Evolutionary conservation across 2,329 filamentous ascomycete species (phyloP).

Genomic region (Fusarium temperatum): DNA sequence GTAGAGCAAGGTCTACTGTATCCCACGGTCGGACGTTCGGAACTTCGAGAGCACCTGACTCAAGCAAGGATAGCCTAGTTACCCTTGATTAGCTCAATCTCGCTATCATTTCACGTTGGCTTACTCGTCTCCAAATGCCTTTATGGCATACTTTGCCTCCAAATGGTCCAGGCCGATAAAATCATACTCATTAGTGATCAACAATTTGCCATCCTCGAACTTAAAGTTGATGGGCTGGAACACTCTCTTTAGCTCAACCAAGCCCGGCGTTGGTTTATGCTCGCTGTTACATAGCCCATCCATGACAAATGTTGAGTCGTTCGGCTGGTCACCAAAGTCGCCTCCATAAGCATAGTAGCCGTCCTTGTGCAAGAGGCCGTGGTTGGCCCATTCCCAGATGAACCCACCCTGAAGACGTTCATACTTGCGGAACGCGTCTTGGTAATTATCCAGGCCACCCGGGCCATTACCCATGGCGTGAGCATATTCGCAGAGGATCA

Average conservation of each 20-base stretch:
- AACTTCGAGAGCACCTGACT: background rate
- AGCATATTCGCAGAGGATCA: constrained; percentile 13
- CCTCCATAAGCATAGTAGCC: constrained; percentile 16
- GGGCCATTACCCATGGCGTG: constrained; percentile 6
- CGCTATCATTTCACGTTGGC: fast-evolving
- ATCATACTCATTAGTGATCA: constrained; percentile 3
- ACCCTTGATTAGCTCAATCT: background rate
- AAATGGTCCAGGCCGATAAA: background rate
- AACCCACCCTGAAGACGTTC: constrained; percentile 8
- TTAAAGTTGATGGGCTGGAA: constrained; percentile 6
- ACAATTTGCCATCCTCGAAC: background rate
- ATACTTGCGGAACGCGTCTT: background rate
- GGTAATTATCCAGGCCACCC: background rate
- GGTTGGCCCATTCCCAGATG: constrained; percentile 20
- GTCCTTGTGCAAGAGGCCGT: constrained; percentile 1
- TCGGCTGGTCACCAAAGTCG: constrained; percentile 9
- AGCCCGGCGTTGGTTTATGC: background rate
- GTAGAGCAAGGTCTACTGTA: background rate
- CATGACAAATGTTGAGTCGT: constrained; percentile 9
- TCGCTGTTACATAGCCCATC: constrained; percentile 9
- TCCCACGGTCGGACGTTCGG: background rate
- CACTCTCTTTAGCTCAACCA: constrained; percentile 1
- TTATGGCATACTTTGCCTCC: background rate
- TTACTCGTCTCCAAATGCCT: background rate
- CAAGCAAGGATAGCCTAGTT: background rate